These are phyloP conservation scores for Phlebiopsis gigantea DNA, from an alignment of 768 basidiomycete genomes.

Conservation along the genomic window DNA sequence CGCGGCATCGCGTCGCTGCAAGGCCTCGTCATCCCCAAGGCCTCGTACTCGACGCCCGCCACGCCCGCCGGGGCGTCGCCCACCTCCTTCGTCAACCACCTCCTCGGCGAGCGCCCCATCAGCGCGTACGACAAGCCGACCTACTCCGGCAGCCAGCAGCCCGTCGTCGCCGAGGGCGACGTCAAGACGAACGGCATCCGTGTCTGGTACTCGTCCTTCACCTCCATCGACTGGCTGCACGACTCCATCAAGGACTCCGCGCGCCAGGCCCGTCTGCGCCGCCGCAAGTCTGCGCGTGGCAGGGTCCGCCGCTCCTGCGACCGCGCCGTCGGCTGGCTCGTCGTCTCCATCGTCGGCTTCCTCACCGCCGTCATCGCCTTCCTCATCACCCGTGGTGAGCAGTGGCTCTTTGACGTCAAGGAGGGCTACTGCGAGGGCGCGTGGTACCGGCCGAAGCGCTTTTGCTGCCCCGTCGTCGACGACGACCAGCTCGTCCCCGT, in stretches of 20 bases:
- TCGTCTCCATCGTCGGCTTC: conserved; percentile 85
- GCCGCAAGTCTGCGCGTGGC: conserved; percentile 64
- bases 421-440: conserved; percentile 75
- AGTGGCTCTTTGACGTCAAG: conserved; percentile 88
- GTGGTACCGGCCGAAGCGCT: conserved; percentile 72
- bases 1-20: conserved; percentile 36
- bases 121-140: conserved; percentile 64
- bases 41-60: conserved; percentile 30
- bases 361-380: conserved; percentile 84
- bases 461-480: conserved; percentile 62
- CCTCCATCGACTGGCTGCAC: conserved; percentile 94
- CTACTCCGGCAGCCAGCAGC: conserved; percentile 26
- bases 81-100: conserved; percentile 26
- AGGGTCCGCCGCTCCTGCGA: conserved; percentile 60
- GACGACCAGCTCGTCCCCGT: not conserved
- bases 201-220: conserved; percentile 89
- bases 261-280: conserved; percentile 69
- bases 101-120: conserved; percentile 51
- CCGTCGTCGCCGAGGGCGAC: conserved; percentile 41
- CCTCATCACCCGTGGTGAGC: conserved; percentile 78
- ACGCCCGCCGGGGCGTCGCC: conserved; percentile 30
- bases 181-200: conserved; percentile 81
- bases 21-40: conserved; percentile 25
- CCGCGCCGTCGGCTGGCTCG: conserved; percentile 81
- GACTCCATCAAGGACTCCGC: conserved; percentile 93